Conservation (phyloP, 2,329 filamentous ascomycete species). For the Trichoderma semiorbis region DNA sequence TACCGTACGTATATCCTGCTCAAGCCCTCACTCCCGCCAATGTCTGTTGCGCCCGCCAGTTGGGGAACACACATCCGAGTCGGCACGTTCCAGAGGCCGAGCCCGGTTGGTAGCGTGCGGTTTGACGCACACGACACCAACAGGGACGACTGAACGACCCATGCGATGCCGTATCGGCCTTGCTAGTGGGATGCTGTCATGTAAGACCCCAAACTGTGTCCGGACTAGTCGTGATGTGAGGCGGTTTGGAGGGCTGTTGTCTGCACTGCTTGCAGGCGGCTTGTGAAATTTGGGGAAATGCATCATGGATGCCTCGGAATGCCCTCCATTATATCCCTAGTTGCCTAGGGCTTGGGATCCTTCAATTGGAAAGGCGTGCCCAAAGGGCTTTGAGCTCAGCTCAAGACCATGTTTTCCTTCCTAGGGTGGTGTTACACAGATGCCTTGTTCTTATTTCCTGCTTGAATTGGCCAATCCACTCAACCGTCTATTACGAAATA, state of each 20-base stretch:
- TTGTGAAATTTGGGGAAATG: neutral
- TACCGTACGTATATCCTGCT: neutral
- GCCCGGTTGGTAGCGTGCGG: neutral
- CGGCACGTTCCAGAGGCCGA: conserved; percentile 6
- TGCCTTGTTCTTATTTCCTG: neutral
- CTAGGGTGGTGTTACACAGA: neutral
- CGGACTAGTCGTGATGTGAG: neutral
- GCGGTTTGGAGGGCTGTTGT: neutral
- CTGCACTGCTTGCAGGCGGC: neutral
- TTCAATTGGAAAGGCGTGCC: neutral
- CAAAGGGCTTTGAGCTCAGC: neutral
- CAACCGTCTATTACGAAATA: neutral
- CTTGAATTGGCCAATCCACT: neutral
- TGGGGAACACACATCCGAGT: neutral
- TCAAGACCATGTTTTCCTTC: neutral
- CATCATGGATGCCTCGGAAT: neutral
- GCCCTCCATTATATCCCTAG: neutral
- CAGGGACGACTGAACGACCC: neutral
- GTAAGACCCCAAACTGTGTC: neutral
- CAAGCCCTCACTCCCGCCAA: neutral
- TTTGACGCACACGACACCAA: neutral
- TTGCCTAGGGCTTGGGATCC: neutral
- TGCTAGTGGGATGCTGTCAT: conserved; percentile 5
- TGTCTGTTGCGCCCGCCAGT: neutral
- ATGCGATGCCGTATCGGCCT: neutral